These are phyloP conservation scores for Hsuehochloa calcarea DNA, from an alignment of 176 grass and related monocot genomes.

Conservation along the genomic window DNA sequence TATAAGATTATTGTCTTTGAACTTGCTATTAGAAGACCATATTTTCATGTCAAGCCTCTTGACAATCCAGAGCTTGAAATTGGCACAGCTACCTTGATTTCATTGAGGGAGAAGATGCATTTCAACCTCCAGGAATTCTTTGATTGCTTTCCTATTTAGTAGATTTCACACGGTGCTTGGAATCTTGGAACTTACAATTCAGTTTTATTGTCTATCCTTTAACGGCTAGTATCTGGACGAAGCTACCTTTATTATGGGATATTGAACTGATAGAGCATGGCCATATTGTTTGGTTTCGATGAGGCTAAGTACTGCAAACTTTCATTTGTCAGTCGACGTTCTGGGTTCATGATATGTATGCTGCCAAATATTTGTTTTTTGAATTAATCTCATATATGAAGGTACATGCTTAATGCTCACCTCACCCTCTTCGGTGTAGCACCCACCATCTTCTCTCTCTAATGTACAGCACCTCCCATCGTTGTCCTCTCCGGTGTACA, in stretches of 20 bases:
- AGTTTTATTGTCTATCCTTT: constrained; percentile 94
- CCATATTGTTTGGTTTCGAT: constrained; percentile 91
- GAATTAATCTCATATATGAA: constrained; percentile 99
- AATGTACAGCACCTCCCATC: too few species aligned
- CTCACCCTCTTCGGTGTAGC: constrained; percentile 61
- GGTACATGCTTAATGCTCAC: constrained; percentile 99
- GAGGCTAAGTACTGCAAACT: constrained; percentile 99
- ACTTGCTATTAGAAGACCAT: constrained; percentile 95
- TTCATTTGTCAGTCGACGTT: constrained; percentile 97
- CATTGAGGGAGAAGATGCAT: constrained; percentile 74
- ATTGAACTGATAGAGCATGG: constrained; percentile 96
- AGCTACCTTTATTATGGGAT: constrained; percentile 93
- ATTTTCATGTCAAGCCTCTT: constrained; percentile 97
- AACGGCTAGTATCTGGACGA: constrained; percentile 89
- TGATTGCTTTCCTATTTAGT: constrained; percentile 43
- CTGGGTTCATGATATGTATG: constrained; percentile 84
- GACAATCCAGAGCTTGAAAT: constrained; percentile 94
- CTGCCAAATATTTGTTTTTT: constrained; percentile 68
- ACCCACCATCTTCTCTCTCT: too few species aligned
- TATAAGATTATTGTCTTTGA: constrained; percentile 89
- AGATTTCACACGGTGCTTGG: constrained; percentile 53
- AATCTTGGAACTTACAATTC: constrained; percentile 80
- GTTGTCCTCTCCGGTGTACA: too few species aligned
- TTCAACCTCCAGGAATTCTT: constrained; percentile 19
- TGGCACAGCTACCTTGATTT: constrained; percentile 98